A percentile compares a stretch with the other conserved stretches of the same genome.
Evolutionary conservation across 768 basidiomycete species (phyloP).

Genomic region (Suillus cothurnatus): DNA sequence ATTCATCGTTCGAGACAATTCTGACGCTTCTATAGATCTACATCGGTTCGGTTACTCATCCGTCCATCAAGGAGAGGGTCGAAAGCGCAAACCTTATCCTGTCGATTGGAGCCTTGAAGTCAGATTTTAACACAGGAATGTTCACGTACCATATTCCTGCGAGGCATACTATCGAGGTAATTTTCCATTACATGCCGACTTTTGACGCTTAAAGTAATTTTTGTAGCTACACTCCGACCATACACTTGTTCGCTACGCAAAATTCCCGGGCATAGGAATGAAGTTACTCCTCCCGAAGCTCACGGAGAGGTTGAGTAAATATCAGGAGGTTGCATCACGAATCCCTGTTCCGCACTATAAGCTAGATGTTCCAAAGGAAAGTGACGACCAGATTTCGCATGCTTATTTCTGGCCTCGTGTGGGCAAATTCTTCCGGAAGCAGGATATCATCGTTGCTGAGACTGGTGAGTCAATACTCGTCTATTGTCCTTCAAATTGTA

Average conservation of each 20-base stretch:
- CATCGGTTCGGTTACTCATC: conserved; percentile 69
- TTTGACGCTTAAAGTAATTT: conserved; percentile 4
- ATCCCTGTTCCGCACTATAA: conserved; percentile 47
- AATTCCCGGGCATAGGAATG: conserved; percentile 71
- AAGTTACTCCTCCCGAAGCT: conserved; percentile 76
- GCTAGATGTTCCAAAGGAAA: conserved; percentile 51
- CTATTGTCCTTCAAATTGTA: not conserved
- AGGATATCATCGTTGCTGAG: conserved; percentile 84
- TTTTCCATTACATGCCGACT: not conserved
- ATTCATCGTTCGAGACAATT: conserved; percentile 6
- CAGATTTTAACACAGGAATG: conserved; percentile 89
- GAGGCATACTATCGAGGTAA: conserved; percentile 63
- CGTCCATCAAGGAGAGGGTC: conserved; percentile 67
- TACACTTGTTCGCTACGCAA: conserved; percentile 64
- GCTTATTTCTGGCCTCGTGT: conserved; percentile 85
- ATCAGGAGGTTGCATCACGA: conserved; percentile 40
- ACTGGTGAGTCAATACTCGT: conserved; percentile 53
- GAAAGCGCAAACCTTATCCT: conserved; percentile 77
- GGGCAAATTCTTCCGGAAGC: conserved; percentile 65
- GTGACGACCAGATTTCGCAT: conserved; percentile 63
- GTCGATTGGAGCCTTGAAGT: conserved; percentile 68
- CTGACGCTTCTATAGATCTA: conserved; percentile 55
- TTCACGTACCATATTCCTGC: conserved; percentile 76
- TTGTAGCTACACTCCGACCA: conserved; percentile 74
- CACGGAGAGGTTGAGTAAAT: conserved; percentile 51